Percentiles rank a stretch among this genome's conserved stretches.
phyloP scores from a whole-genome alignment of 805 yeast species.

The Yamadazyma olivae region DNA sequence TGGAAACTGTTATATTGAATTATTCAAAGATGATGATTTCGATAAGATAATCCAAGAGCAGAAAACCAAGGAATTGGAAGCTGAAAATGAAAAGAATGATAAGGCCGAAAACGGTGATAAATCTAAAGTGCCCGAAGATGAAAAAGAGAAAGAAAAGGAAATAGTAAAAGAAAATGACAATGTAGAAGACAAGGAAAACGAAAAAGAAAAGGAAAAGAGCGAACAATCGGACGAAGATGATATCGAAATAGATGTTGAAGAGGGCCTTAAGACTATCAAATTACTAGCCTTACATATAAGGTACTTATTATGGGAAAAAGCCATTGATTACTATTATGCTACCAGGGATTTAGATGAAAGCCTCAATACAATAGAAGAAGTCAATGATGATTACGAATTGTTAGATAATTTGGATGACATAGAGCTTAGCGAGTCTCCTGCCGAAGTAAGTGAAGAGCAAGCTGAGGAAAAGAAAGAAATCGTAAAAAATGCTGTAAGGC shows the following conservation, averaged over 20 bases:
- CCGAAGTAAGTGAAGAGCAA: constrained; percentile 16
- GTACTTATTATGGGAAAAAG: constrained; percentile 71
- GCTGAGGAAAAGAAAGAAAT: constrained; percentile 3
- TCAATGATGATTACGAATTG: constrained; percentile 31
- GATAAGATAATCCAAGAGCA: neutral
- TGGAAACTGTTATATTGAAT: constrained; percentile 30
- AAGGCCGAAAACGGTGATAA: constrained; percentile 1
- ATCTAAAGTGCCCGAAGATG: constrained; percentile 26
- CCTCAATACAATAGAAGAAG: constrained; percentile 25
- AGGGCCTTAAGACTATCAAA: constrained; percentile 30
- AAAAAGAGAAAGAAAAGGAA: constrained; percentile 14
- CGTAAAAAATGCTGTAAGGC: constrained; percentile 19
- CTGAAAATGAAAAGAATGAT: neutral
- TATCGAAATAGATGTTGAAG: constrained; percentile 41
- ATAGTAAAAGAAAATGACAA: constrained; percentile 5
- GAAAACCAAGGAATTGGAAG: neutral
- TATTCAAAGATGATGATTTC: constrained; percentile 14
- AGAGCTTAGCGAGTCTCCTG: neutral
- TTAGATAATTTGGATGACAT: constrained; percentile 29
- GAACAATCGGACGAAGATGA: constrained; percentile 17
- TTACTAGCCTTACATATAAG: constrained; percentile 59
- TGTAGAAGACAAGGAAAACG: constrained; percentile 32
- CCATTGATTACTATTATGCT: constrained; percentile 46
- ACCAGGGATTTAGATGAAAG: constrained; percentile 21
- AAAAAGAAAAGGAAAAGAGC: constrained; percentile 7